Conservation (phyloP, 2,329 filamentous ascomycete genomes). For the Dactylellina leptospora region DNA sequence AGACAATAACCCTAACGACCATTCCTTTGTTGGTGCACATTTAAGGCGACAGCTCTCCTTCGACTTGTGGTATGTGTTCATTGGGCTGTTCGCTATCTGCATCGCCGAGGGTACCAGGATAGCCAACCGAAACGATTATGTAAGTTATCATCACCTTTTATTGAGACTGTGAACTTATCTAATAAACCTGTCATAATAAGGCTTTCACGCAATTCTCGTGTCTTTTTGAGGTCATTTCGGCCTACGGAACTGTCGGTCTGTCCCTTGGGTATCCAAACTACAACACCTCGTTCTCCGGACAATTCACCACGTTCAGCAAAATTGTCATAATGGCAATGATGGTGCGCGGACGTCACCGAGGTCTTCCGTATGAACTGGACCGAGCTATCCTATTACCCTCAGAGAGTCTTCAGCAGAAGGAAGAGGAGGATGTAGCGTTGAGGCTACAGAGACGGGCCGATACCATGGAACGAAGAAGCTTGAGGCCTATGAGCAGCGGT, state of each 20-base stretch:
- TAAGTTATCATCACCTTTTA: constrained; percentile 31
- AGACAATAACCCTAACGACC: constrained; percentile 67
- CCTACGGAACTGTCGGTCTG: constrained; percentile 92
- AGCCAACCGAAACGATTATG: constrained; percentile 61
- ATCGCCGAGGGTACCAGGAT: constrained; percentile 84
- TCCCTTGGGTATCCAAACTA: constrained; percentile 80
- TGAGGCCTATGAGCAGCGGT: constrained; percentile 31
- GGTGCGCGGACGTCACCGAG: constrained; percentile 74
- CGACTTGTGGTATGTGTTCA: constrained; percentile 95
- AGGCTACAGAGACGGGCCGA: constrained; percentile 58
- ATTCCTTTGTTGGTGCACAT: constrained; percentile 90
- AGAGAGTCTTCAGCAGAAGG: constrained; percentile 71
- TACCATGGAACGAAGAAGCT: constrained; percentile 35
- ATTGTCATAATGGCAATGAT: constrained; percentile 75
- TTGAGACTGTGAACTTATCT: no score
- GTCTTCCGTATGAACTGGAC: constrained; percentile 74
- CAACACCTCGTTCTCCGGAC: constrained; percentile 81
- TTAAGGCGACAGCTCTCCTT: constrained; percentile 93
- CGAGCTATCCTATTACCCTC: constrained; percentile 74
- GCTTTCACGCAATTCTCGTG: constrained; percentile 59
- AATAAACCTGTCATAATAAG: constrained; percentile 38
- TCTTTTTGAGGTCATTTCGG: constrained; percentile 86
- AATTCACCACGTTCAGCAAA: constrained; percentile 78
- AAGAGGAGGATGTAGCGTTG: constrained; percentile 65
- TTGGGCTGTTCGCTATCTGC: constrained; percentile 90